Evolutionary conservation across 805 yeast genomes (phyloP), one percentile per base, ranked within the genome.

Genomic region (Candida peoriensis): DNA sequence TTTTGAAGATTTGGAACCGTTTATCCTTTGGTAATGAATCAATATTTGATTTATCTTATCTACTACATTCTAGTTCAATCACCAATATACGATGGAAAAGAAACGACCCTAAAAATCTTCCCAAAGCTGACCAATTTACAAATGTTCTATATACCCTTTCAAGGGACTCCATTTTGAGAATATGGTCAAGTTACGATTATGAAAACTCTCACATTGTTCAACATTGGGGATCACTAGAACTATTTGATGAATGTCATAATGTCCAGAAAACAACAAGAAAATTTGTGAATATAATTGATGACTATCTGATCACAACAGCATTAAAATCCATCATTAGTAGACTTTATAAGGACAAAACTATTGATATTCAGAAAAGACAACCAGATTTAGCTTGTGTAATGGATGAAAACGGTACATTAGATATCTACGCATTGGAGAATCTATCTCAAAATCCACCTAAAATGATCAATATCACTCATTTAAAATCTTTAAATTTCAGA

Each of bases 1-100:
- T 82, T 11, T 77, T 85, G 20, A 86, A 85, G 51, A 65, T 86
- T 2, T 89, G 96, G 95, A 68, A 78, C 35, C 63, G 96, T 33
- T 66, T 77, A 7, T 72, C 81, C 7, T 84, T 78, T 49, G 87
- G 71, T 19, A 76, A 74, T 23, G 70, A 76, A 25, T 68, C 79
- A 6, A 67, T 69, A 19, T 87, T 86, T 53, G 93, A 82, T 47
- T 61, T 86, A 42, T 61, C 76, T 0, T 79, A 82, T 47, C 58
- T 87, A 16, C 68, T 74, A n/a, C 94, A 84, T 50, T 76, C 80
- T 2, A 51, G 67, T 1, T 68, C 68, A 34, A 75, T 88, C 1
- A 66, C 77, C 0, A 63, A 64, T 22, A 53, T 80, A 24, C 64
- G 78, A 36, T 82, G 90, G 89, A 70, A 75, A 41, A 56, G 43